Percentiles rank a stretch among this genome's conserved stretches.
Conservation (phyloP, 73 alveolate species). For the Tetrahymena malaccensis region DNA sequence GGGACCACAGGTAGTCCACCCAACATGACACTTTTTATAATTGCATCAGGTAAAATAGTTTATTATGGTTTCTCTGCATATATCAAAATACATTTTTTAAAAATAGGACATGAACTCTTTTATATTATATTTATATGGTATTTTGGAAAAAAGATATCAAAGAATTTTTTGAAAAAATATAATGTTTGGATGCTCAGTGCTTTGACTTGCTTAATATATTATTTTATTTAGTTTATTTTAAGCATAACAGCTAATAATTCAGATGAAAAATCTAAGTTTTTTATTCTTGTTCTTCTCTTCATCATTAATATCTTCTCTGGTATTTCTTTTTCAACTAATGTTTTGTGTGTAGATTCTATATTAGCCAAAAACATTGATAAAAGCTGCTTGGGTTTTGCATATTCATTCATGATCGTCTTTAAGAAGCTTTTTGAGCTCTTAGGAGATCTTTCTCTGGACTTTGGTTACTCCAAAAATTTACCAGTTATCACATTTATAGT, state of each 20-base stretch:
- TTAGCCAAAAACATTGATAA: not conserved
- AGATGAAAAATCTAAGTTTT: not conserved
- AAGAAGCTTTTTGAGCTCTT: not conserved
- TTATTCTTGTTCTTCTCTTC: not conserved
- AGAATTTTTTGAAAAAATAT: not conserved
- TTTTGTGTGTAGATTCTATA: not conserved
- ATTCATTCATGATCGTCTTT: not conserved
- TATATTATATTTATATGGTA: not conserved
- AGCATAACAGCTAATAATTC: not conserved
- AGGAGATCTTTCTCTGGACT: not conserved
- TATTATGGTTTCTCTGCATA: not conserved
- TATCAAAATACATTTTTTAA: not conserved
- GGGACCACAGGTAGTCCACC: not conserved
- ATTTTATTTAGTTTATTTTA: not conserved
- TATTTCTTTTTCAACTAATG: not conserved
- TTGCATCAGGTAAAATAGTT: not conserved
- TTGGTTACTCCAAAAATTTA: not conserved
- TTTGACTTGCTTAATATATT: not conserved
- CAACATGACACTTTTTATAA: not conserved
- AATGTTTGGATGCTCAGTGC: not conserved
- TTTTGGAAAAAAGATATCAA: not conserved
- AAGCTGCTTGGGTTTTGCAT: not conserved
- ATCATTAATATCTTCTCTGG: not conserved
- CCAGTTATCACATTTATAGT: not conserved
- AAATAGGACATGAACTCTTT: not conserved